Conservation (phyloP, 306 rosid species). For the Dryas drummondii region DNA sequence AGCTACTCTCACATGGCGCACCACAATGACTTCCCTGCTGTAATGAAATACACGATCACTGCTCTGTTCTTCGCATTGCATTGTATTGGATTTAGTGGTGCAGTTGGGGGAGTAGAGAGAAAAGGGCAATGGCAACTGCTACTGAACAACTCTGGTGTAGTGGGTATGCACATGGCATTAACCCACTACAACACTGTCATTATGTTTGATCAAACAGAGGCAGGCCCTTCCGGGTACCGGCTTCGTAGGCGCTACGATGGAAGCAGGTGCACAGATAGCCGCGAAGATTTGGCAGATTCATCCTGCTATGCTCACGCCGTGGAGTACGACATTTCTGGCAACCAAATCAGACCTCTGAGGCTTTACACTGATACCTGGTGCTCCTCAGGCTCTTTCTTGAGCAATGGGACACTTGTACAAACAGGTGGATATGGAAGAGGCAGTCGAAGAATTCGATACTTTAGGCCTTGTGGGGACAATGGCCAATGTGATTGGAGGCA, state of each 20-base stretch:
- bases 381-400: conserved; percentile 71
- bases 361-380: conserved; percentile 77
- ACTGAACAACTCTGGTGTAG: conserved; percentile 53
- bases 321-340: conserved; percentile 59
- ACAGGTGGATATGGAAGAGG: conserved; percentile 62
- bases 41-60: conserved; percentile 16
- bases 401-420: conserved; percentile 71
- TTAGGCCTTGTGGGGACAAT: conserved; percentile 43
- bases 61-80: conserved; percentile 24
- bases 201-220: conserved; percentile 66
- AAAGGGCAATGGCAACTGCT: conserved; percentile 73
- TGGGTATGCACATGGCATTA: conserved; percentile 77
- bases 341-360: conserved; percentile 53
- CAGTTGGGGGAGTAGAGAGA: conserved; percentile 24
- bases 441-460: conserved; percentile 41
- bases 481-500: conserved; percentile 56
- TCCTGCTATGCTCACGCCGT: conserved; percentile 78
- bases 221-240: conserved; percentile 50
- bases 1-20: conserved; percentile 15
- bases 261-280: conserved; percentile 29
- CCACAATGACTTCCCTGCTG: conserved; percentile 13
- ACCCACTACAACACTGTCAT: conserved; percentile 58
- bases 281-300: conserved; percentile 37
- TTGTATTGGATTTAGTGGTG: conserved; percentile 21
- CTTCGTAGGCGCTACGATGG: conserved; percentile 48